Evolutionary conservation across 805 yeast genomes (phyloP), one percentile per base, ranked within the genome.

Genomic region (Starmerella vitae): DNA sequence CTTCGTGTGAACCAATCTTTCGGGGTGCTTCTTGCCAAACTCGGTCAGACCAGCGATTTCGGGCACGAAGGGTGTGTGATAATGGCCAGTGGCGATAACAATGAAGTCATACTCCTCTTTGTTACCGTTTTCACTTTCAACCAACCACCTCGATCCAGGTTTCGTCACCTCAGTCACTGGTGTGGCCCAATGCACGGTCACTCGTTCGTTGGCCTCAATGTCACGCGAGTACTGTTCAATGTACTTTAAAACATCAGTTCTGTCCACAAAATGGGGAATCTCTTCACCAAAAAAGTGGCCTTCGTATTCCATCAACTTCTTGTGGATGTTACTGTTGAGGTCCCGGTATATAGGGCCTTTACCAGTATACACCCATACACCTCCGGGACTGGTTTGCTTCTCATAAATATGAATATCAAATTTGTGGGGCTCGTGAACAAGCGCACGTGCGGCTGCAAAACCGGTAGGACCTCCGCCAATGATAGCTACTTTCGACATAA

Each of bases 391-490:
- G 6, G 60, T 47, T 44, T 79, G 66, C 34, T 69, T 63, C 46
- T 81, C 93, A 52, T 67, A 79, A 4, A 78, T 63, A 20, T 68
- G 71, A 34, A 81, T 64, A 25, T 64, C 59, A 46, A 70, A 68
- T 2, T 43, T 43, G 47, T 76, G 4, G 3, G 38, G 27, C 34
- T 42, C 85, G 8, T 63, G 67, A 6, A 70, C 46, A 9, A 82
- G 61, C 0, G 85, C 82, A 42, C 75, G 72, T 0, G 81, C 74
- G 3, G 71, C 61, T 0, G 76, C 82, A 17, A 77, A 59, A 0
- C 88, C 93, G 32, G 72, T 67, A 0, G 91, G 86, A 0, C 93
- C 93, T 2, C 73, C 85, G 2, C 93, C 93, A 19, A 82, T 66
- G 7, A 82, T 70, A 0, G 83, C 84, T 3, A 80, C 63, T 24